phyloP scores from a whole-genome alignment of 148 eudicot species.

The Oxyria digyna region DNA sequence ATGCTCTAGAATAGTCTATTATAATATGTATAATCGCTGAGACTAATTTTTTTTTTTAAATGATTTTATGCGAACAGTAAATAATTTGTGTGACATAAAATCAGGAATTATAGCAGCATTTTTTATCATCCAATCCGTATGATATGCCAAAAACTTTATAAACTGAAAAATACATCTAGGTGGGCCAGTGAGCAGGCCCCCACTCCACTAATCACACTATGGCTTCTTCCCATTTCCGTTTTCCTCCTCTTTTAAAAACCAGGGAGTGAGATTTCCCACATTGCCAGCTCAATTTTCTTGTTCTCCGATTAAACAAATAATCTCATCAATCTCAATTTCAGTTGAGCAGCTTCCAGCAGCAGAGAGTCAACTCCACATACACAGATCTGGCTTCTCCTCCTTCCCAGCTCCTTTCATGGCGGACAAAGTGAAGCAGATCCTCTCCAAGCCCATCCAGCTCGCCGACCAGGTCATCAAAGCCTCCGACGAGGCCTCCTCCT shows the following conservation, averaged over 20 bases:
- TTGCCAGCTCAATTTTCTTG: not conserved
- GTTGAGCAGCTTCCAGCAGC: not conserved
- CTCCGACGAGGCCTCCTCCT: constrained; percentile 60
- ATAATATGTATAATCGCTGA: no score
- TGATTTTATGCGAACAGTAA: no score
- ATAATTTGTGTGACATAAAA: not conserved
- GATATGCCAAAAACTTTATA: not conserved
- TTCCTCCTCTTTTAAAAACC: not conserved
- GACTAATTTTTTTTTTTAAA: no score
- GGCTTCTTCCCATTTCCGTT: not conserved
- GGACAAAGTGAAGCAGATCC: constrained; percentile 66
- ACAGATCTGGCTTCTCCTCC: not conserved
- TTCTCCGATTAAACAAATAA: not conserved
- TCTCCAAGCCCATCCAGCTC: constrained; percentile 61
- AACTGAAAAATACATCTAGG: not conserved
- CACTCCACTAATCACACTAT: no score
- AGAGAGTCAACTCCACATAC: not conserved
- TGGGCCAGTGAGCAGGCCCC: not conserved
- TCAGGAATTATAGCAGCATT: not conserved
- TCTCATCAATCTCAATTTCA: not conserved
- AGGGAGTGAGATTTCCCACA: not conserved
- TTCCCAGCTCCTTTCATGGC: constrained; percentile 23
- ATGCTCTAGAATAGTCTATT: no score
- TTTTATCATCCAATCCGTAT: not conserved
- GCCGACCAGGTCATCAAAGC: constrained; percentile 74